Evolutionary conservation across 1,139 yeast genomes (phyloP).

Genomic region (Sugiyamaella xylanicola): DNA sequence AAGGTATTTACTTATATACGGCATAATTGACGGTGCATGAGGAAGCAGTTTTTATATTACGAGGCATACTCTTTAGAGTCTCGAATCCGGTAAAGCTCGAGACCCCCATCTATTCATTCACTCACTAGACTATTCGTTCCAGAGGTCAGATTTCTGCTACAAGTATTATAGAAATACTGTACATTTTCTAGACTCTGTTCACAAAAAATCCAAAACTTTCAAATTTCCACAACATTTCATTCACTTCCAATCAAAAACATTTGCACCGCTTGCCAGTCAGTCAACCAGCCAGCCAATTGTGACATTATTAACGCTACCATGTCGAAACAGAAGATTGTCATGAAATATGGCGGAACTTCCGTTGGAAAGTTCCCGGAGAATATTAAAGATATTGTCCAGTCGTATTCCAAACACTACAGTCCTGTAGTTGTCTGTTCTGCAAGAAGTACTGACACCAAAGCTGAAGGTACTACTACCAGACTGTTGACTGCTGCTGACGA

Average conservation of each 20-base stretch:
- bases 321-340: conserved; percentile 69
- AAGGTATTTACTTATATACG: conserved; percentile 9
- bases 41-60: conserved; percentile 23
- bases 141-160: too few relatives aligned
- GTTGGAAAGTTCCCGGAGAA: conserved; percentile 90
- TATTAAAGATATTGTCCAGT: conserved; percentile 79
- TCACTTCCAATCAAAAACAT: background rate
- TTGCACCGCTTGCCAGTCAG: background rate
- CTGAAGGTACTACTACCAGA: conserved; percentile 89
- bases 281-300: background rate
- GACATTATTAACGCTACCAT: background rate
- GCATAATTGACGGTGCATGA: conserved; percentile 20
- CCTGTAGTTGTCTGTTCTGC: conserved; percentile 99
- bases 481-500: conserved; percentile 77
- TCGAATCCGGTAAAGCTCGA: conserved; percentile 18
- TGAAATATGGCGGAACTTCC: conserved; percentile 97
- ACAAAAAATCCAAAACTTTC: too few relatives aligned
- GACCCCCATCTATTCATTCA: background rate
- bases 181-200: too few relatives aligned
- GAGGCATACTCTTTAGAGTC: conserved; percentile 25
- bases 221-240: too few relatives aligned
- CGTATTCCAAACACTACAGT: conserved; percentile 57
- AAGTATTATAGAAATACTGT: too few relatives aligned
- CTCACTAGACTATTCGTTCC: background rate
- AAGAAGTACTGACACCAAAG: conserved; percentile 83